phyloP scores from a whole-genome alignment of 2,329 filamentous ascomycete genomes.

The Paecilomyces sp. region DNA sequence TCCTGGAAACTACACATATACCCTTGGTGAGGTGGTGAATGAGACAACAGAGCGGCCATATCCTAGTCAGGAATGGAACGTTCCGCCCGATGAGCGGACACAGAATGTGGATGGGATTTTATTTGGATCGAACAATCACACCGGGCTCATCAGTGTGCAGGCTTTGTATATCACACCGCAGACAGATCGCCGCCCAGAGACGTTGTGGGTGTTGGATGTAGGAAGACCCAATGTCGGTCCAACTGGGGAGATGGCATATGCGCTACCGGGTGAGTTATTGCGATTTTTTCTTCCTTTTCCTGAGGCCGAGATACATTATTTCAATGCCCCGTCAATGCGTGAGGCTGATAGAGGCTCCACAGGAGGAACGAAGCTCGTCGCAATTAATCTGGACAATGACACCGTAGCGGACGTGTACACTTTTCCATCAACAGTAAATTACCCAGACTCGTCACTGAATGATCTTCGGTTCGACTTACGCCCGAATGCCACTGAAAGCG shows the following conservation, averaged over 20 bases:
- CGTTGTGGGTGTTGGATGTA: conserved; percentile 41
- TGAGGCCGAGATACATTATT: neutral
- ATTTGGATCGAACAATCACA: conserved; percentile 39
- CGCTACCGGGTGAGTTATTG: conserved; percentile 20
- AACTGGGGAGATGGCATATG: conserved; percentile 34
- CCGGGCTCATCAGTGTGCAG: conserved; percentile 38
- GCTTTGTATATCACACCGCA: conserved; percentile 39
- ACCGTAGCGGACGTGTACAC: conserved; percentile 34
- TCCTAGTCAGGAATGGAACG: conserved; percentile 33
- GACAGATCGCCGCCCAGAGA: conserved; percentile 28
- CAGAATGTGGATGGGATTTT: conserved; percentile 32
- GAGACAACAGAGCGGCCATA: conserved; percentile 42
- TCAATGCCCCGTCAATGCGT: neutral
- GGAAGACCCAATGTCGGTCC: conserved; percentile 34
- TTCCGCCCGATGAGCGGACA: conserved; percentile 28
- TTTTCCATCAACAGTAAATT: conserved; percentile 36
- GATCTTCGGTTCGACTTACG: conserved; percentile 42
- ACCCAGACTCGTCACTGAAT: conserved; percentile 41
- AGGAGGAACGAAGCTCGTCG: conserved; percentile 40
- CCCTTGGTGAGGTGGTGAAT: conserved; percentile 42
- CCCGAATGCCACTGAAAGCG: conserved; percentile 29
- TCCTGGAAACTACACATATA: conserved; percentile 40
- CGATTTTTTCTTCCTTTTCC: neutral
- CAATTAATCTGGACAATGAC: conserved; percentile 35
- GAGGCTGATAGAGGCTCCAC: neutral